Percentiles rank a stretch among this genome's conserved stretches.
Conservation (phyloP, 192 early-diverging fungal genomes). For the Coemansia sp. region DNA sequence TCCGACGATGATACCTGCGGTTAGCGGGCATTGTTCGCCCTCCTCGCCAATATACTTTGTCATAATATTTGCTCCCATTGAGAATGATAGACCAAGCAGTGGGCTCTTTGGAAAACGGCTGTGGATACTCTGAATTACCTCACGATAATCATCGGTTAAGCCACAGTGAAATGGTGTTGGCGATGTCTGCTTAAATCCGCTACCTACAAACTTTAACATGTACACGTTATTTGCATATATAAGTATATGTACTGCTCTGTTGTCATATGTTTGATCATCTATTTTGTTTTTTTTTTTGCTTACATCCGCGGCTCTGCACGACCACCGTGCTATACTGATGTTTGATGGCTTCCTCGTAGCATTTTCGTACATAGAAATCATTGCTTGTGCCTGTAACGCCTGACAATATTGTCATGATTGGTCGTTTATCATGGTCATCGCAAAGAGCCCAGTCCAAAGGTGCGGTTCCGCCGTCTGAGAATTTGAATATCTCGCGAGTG, state of each 20-base stretch:
- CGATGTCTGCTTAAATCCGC: conserved; percentile 70
- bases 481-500: conserved; percentile 60
- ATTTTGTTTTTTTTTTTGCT: conserved; percentile 11
- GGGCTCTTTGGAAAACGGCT: conserved; percentile 65
- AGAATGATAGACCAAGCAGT: conserved; percentile 83
- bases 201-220: conserved; percentile 38
- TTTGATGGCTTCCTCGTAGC: conserved; percentile 64
- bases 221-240: not conserved
- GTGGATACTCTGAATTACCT: conserved; percentile 30
- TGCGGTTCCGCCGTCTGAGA: conserved; percentile 84
- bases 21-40: conserved; percentile 70
- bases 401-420: conserved; percentile 80
- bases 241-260: not conserved
- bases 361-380: conserved; percentile 83
- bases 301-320: conserved; percentile 87
- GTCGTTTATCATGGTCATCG: conserved; percentile 56
- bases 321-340: conserved; percentile 77
- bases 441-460: conserved; percentile 84
- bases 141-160: conserved; percentile 74
- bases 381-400: conserved; percentile 91
- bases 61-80: conserved; percentile 90
- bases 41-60: conserved; percentile 89
- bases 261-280: not conserved
- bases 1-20: conserved; percentile 74
- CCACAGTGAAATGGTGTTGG: conserved; percentile 80